Evolutionary conservation across 2,329 filamentous ascomycete genomes (phyloP).

Genomic region (Westerdykella ornata): DNA sequence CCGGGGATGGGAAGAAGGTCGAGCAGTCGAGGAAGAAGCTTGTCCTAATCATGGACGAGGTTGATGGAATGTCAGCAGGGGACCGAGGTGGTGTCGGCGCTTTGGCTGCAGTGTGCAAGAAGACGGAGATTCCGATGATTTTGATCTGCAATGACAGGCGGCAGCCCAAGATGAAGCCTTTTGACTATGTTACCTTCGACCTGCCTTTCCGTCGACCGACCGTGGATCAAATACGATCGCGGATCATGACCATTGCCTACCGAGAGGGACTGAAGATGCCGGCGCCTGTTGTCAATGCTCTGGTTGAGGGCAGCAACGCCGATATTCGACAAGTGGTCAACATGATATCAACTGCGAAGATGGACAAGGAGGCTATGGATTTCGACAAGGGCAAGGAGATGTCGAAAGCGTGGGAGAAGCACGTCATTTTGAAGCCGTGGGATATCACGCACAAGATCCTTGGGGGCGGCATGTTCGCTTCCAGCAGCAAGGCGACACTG

Average conservation of each 20-base stretch:
- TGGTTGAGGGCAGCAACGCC: constrained; percentile 91
- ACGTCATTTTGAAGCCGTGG: constrained; percentile 94
- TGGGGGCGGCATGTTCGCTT: constrained; percentile 75
- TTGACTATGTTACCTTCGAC: constrained; percentile 79
- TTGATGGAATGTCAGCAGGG: constrained; percentile 96
- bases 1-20: constrained; percentile 72
- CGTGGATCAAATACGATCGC: constrained; percentile 80
- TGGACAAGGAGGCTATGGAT: constrained; percentile 73
- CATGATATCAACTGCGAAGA: constrained; percentile 90
- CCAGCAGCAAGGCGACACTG: constrained; percentile 74
- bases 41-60: constrained; percentile 96
- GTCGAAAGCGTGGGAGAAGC: constrained; percentile 98
- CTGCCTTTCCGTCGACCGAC: constrained; percentile 84
- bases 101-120: constrained; percentile 88
- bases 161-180: constrained; percentile 96
- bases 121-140: constrained; percentile 89
- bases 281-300: constrained; percentile 73
- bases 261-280: constrained; percentile 85
- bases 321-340: constrained; percentile 98
- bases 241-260: constrained; percentile 92
- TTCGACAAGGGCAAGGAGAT: constrained; percentile 85
- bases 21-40: constrained; percentile 83
- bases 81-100: constrained; percentile 94
- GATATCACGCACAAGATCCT: constrained; percentile 94
- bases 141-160: constrained; percentile 95